Base-by-base conservation (phyloP, 768 basidiomycete genomes). In the Pulveroboletus sp. region DNA sequence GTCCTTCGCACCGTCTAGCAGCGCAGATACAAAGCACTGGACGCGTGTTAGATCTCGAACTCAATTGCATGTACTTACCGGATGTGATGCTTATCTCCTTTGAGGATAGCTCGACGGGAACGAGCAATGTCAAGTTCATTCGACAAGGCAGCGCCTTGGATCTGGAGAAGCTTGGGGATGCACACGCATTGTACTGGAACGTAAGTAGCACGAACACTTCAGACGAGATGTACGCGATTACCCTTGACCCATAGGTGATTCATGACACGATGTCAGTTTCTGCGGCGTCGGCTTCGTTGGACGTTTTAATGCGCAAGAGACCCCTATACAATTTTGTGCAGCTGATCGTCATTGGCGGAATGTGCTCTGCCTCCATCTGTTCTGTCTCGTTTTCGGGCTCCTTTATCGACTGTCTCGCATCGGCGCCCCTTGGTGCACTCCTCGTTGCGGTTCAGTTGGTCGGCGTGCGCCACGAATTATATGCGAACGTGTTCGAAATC, bases 401-500 rank as follows among this genome's bases (percentile, higher is more conserved):
- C 28, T 87, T 93, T 66, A 75, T 92, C 58, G 91, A 94, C 67
- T 77, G 79, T 18, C 68, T 92, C 26, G 71, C 83, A 33, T 76
- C 80, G 0, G 84, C 86, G 57, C 90, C 89, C 0, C 76, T 93
- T 21, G 90, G 92, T 9, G 80, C 79, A 17, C 70, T 91, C 5
- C 76, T 94, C 28, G 82, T 91, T 24, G 70, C 74, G 38, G 76
- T 91, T 13, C 91, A 93, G 62, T 73, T 84, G 40, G 64, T 89
- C 39, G 82, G 84, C 13, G 78, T 80, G 7, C 76, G 82, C 53
- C 88, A 90, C 58, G 86, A 91, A 62, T 67, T 93, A 14, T 90
- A 89, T 59, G 80, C 78, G 6, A 87, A 88, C 49, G 80, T 93
- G 28, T 92, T 89, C 50, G 89, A 89, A 58, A 89, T 93, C 53